Evolutionary conservation across 768 basidiomycete species (phyloP).

Genomic region (Pulveroboletus sp.): DNA sequence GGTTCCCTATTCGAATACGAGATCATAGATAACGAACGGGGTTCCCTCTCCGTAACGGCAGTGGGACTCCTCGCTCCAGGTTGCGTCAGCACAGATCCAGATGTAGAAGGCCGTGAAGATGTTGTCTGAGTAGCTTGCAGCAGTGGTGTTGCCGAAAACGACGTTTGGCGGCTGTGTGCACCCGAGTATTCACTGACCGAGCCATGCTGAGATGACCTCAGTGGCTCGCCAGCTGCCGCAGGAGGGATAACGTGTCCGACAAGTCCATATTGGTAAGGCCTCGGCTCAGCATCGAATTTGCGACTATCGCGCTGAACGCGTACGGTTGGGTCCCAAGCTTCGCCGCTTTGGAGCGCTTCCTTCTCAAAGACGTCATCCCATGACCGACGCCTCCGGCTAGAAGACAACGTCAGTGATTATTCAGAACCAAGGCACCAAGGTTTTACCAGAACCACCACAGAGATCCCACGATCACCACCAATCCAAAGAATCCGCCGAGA

Average conservation of each 20-base stretch:
- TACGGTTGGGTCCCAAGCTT: slow-evolving; percentile 14
- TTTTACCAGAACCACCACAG: slow-evolving; percentile 52
- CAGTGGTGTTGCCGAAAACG: slow-evolving; percentile 24
- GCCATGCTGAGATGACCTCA: slow-evolving; percentile 33
- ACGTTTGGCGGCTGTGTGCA: slow-evolving; percentile 23
- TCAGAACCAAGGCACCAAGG: slow-evolving; percentile 2
- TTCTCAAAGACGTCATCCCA: slow-evolving; percentile 54
- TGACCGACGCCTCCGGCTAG: slow-evolving; percentile 41
- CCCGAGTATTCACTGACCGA: slow-evolving; percentile 21
- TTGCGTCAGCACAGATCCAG: slow-evolving; percentile 34
- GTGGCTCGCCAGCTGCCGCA: slow-evolving; percentile 27
- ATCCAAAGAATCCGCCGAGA: slow-evolving; percentile 51
- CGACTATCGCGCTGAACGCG: slow-evolving; percentile 23
- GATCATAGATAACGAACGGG: slow-evolving; percentile 21
- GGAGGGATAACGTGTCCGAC: slow-evolving; percentile 43
- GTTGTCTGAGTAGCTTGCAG: slow-evolving; percentile 14
- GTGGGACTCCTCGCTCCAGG: slow-evolving; percentile 9
- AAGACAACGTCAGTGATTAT: slow-evolving; percentile 8
- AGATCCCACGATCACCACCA: slow-evolving; percentile 40
- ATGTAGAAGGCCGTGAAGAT: slow-evolving; percentile 42
- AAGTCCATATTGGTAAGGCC: slow-evolving; percentile 61
- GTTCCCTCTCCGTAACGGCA: slow-evolving; percentile 4
- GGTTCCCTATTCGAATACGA: slow-evolving; percentile 13
- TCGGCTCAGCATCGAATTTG: slow-evolving; percentile 40
- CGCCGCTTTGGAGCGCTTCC: slow-evolving; percentile 30